Percentiles rank a stretch among this genome's conserved stretches.
phyloP scores from a whole-genome alignment of 2,329 filamentous ascomycete species.

The Botryosphaeria dothidea region DNA sequence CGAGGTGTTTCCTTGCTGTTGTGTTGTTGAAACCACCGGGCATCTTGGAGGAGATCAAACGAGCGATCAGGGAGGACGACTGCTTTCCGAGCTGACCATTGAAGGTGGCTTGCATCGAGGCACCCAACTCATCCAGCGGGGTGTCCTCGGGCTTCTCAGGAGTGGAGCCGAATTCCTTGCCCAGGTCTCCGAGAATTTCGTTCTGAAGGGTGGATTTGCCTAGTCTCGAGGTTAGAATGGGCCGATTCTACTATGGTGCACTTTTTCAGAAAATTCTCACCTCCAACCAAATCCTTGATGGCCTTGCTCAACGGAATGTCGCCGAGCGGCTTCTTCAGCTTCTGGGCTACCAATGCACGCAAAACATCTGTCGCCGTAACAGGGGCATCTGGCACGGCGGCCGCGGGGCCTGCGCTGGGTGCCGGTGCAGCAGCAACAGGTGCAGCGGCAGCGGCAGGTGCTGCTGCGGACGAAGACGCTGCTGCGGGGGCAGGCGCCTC shows the following conservation, averaged over 20 bases:
- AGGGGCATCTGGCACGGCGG: slow-evolving; percentile 80
- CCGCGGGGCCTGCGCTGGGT: slow-evolving; percentile 78
- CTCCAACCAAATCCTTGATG: slow-evolving; percentile 97
- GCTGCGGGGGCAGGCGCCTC: slow-evolving; percentile 57
- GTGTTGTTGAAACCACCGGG: slow-evolving; percentile 99
- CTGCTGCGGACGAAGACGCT: slow-evolving; percentile 46
- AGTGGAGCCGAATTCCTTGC: slow-evolving; percentile 97
- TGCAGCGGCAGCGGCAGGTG: slow-evolving; percentile 55
- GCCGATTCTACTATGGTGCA: not conserved
- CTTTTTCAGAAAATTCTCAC: slow-evolving; percentile 55
- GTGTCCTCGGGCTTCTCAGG: slow-evolving; percentile 98
- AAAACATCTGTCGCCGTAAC: slow-evolving; percentile 89
- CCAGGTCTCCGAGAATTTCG: slow-evolving; percentile 94
- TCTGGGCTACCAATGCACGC: slow-evolving; percentile 87
- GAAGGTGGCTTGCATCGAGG: slow-evolving; percentile 97
- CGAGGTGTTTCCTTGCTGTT: slow-evolving; percentile 88
- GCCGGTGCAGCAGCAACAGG: slow-evolving; percentile 61
- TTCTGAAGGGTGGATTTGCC: slow-evolving; percentile 99
- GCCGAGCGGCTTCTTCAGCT: slow-evolving; percentile 88
- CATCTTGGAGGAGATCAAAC: slow-evolving; percentile 98
- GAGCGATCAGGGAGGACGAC: slow-evolving; percentile 86
- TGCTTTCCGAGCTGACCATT: slow-evolving; percentile 98
- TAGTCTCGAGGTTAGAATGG: slow-evolving; percentile 40
- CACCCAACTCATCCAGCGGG: slow-evolving; percentile 91
- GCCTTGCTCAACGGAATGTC: slow-evolving; percentile 94